Evolutionary conservation across 257 asterid species (phyloP).

Genomic region (Solanum rostratum): DNA sequence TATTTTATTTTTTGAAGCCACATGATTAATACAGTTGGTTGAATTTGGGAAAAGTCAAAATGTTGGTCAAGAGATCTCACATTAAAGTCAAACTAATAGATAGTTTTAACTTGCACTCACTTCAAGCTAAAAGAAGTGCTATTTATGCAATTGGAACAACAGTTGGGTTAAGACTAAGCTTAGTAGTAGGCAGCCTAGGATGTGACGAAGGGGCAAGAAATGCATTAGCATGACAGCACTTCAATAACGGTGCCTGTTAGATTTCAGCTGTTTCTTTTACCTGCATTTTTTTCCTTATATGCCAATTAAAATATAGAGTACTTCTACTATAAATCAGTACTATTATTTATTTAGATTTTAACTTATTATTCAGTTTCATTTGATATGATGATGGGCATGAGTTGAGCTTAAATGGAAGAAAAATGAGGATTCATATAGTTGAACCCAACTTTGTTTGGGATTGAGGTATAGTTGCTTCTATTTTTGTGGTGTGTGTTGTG

Average conservation of each 20-base stretch:
- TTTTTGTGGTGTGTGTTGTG: not conserved
- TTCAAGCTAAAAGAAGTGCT: not conserved
- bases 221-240: not conserved
- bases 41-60: not conserved
- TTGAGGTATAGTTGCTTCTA: not conserved
- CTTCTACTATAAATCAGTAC: not conserved
- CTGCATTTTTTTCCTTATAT: not conserved
- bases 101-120: not conserved
- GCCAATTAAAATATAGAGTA: not conserved
- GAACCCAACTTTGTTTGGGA: not conserved
- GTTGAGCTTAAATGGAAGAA: not conserved
- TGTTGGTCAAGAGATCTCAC: not conserved
- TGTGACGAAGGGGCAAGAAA: not conserved
- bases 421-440: not conserved
- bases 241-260: not conserved
- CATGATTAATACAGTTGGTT: not conserved
- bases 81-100: not conserved
- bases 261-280: not conserved
- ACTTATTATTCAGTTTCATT: not conserved
- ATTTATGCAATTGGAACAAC: not conserved
- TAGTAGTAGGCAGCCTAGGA: not conserved
- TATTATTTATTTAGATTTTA: not conserved
- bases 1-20: not conserved
- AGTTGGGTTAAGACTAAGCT: not conserved
- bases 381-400: not conserved